Conservation (phyloP, 2,329 filamentous ascomycete species). For the Chrysoporthe austroafricana region DNA sequence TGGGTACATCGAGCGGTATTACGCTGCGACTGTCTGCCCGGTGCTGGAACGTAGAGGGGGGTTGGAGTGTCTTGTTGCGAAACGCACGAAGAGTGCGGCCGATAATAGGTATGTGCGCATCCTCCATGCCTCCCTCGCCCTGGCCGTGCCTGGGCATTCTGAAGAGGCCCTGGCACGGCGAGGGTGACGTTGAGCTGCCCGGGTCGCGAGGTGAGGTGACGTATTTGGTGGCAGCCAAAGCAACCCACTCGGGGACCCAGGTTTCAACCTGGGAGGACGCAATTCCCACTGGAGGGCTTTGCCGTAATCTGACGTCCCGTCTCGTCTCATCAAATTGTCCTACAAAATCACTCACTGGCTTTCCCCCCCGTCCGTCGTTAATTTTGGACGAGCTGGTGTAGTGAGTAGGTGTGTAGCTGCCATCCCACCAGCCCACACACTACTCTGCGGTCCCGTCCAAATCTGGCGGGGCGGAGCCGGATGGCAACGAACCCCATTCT, state of each 20-base stretch:
- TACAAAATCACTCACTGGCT: background rate
- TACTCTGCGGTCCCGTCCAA: background rate
- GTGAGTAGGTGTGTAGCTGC: background rate
- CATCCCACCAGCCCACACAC: background rate
- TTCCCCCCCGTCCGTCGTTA: background rate
- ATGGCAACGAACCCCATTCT: conserved; percentile 8
- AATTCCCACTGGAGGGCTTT: background rate
- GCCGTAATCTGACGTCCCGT: conserved; percentile 7
- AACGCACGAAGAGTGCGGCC: background rate
- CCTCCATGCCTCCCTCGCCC: conserved; percentile 2
- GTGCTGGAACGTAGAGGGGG: background rate
- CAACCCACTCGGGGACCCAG: background rate
- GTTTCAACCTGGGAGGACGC: conserved; percentile 8
- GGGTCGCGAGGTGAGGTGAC: conserved; percentile 1
- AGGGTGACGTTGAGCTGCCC: conserved; percentile 10
- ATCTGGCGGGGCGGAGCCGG: background rate
- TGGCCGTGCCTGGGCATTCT: too few relatives aligned
- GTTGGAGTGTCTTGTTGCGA: background rate
- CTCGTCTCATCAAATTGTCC: background rate
- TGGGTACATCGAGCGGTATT: background rate
- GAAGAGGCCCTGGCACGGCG: background rate
- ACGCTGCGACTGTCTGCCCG: background rate
- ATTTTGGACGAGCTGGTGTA: background rate
- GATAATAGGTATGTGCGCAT: background rate
- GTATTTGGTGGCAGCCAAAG: conserved; percentile 13